These are phyloP conservation scores for Hapsidospora chrysogenum DNA, from an alignment of 495 filamentous ascomycete species.

Conservation along the genomic window DNA sequence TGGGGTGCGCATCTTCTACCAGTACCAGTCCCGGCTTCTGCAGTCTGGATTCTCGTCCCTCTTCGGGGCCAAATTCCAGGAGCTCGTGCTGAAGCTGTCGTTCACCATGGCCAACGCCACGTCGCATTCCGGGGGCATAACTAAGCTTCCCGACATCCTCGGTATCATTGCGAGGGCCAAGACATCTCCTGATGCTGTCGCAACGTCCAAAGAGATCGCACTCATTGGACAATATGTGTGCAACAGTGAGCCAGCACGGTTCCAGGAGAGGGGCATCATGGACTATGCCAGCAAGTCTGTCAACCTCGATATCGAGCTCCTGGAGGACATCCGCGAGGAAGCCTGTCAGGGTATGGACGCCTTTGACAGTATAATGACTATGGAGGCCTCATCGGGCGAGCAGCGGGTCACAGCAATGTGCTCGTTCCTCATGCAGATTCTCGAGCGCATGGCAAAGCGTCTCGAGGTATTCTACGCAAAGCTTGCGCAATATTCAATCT, in stretches of 20 bases:
- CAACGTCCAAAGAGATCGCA: slow-evolving; percentile 26
- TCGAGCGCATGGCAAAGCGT: too few species aligned
- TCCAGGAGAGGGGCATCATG: slow-evolving; percentile 29
- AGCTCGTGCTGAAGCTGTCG: slow-evolving; percentile 32
- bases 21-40: slow-evolving; percentile 32
- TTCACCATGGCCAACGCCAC: slow-evolving; percentile 24
- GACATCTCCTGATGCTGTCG: slow-evolving; percentile 22
- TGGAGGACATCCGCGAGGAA: slow-evolving; percentile 32
- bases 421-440: slow-evolving; percentile 27
- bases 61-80: slow-evolving; percentile 29
- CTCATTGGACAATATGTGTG: slow-evolving; percentile 29
- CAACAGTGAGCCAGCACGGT: slow-evolving; percentile 20
- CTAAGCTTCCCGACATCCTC: slow-evolving; percentile 27
- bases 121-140: slow-evolving; percentile 11
- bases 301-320: slow-evolving; percentile 27
- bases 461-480: too few species aligned
- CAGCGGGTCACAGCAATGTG: slow-evolving; percentile 21
- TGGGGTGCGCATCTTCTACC: slow-evolving; percentile 31
- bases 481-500: too few species aligned
- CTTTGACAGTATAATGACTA: slow-evolving; percentile 22
- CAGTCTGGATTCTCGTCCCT: slow-evolving; percentile 31
- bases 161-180: slow-evolving; percentile 30
- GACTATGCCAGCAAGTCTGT: slow-evolving; percentile 28
- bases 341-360: slow-evolving; percentile 33
- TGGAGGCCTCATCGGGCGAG: slow-evolving; percentile 8